A percentile compares a stretch with the other conserved stretches of the same genome.
Conservation (phyloP, 805 yeast genomes). For the Ogataea paraovalis region DNA sequence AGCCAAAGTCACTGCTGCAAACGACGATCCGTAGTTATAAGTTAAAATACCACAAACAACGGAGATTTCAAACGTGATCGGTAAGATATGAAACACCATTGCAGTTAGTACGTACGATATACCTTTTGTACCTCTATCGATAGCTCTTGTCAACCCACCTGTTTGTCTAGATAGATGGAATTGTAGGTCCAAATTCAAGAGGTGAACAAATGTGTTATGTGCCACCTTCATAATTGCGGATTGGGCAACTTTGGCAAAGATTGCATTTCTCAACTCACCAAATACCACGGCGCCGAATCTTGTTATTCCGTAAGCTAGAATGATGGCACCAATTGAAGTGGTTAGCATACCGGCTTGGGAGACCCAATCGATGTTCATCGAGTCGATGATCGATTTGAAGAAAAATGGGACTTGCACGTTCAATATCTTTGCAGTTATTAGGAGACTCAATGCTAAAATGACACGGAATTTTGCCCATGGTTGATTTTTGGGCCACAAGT, state of each 20-base stretch:
- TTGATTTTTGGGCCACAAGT: slow-evolving; percentile 79
- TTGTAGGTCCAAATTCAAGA: slow-evolving; percentile 77
- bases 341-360: slow-evolving; percentile 57
- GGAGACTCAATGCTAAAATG: slow-evolving; percentile 62
- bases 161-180: slow-evolving; percentile 92
- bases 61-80: slow-evolving; percentile 86
- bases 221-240: slow-evolving; percentile 90
- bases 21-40: slow-evolving; percentile 83
- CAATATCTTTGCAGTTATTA: slow-evolving; percentile 76
- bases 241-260: slow-evolving; percentile 94
- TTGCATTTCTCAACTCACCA: slow-evolving; percentile 93
- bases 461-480: slow-evolving; percentile 69
- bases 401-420: slow-evolving; percentile 96
- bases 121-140: slow-evolving; percentile 97
- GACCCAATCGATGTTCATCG: slow-evolving; percentile 88
- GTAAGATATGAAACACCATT: slow-evolving; percentile 96
- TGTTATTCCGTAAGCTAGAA: slow-evolving; percentile 89
- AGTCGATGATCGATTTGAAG: slow-evolving; percentile 83
- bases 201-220: slow-evolving; percentile 76
- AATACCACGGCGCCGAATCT: slow-evolving; percentile 91
- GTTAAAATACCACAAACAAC: slow-evolving; percentile 92
- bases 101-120: slow-evolving; percentile 89
- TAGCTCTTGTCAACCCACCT: slow-evolving; percentile 93
- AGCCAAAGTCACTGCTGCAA: slow-evolving; percentile 81
- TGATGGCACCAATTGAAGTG: slow-evolving; percentile 58